Evolutionary conservation across 495 filamentous ascomycete genomes (phyloP).

Genomic region (Hyaloscypha hepaticicola): DNA sequence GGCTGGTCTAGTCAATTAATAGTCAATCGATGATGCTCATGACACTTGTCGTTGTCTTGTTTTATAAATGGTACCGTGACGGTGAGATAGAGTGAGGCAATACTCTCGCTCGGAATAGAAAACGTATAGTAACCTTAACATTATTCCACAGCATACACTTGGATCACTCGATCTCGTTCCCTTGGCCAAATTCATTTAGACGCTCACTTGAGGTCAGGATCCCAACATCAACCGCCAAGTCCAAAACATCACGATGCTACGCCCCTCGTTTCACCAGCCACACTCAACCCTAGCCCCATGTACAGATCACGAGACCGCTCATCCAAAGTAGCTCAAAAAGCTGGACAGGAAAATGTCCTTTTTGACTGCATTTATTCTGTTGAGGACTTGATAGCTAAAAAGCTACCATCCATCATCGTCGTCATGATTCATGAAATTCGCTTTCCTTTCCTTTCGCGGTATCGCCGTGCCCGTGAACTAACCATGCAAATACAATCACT

Average conservation of each 20-base stretch:
- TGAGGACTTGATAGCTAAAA: neutral
- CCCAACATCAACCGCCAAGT: neutral
- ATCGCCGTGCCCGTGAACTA: neutral
- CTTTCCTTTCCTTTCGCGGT: neutral
- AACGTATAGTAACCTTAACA: neutral
- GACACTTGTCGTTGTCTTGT: neutral
- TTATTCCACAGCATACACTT: neutral
- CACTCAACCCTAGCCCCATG: neutral
- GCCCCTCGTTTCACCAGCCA: neutral
- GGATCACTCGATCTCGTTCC: neutral
- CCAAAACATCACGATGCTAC: neutral
- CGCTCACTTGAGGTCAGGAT: neutral
- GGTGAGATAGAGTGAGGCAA: neutral
- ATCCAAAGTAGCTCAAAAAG: neutral
- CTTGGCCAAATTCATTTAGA: neutral
- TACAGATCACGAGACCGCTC: neutral
- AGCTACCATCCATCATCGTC: conserved; percentile 6
- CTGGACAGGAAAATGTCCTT: neutral
- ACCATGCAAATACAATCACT: conserved; percentile 1
- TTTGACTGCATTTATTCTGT: conserved; percentile 1
- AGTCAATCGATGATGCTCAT: conserved; percentile 3
- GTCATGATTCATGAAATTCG: neutral
- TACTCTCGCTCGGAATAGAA: neutral
- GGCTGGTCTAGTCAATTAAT: conserved; percentile 1
- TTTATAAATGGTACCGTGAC: neutral